A percentile compares a stretch with the other conserved stretches of the same genome.
Conservation (phyloP, 2,329 filamentous ascomycete species). For the Alternaria sp. region DNA sequence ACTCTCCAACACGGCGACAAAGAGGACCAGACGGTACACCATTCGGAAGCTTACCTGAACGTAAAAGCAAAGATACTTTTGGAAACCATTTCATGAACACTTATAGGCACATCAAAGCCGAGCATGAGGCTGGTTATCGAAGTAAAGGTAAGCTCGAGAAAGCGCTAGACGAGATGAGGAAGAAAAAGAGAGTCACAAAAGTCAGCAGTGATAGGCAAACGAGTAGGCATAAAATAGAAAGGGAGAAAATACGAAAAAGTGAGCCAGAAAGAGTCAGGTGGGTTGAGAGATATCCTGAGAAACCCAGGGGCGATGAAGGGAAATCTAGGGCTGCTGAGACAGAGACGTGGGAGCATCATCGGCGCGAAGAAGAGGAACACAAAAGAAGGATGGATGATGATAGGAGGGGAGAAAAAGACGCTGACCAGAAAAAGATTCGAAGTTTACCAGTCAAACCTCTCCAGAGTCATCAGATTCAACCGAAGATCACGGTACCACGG, state of each 20-base stretch:
- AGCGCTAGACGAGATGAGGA: slow-evolving; percentile 13
- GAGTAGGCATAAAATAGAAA: neutral
- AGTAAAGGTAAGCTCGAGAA: slow-evolving; percentile 24
- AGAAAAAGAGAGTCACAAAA: slow-evolving; percentile 8
- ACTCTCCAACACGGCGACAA: slow-evolving; percentile 2
- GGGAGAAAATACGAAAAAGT: neutral
- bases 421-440: neutral
- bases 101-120: slow-evolving; percentile 33
- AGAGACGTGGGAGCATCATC: neutral
- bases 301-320: neutral
- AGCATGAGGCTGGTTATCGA: slow-evolving; percentile 27
- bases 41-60: slow-evolving; percentile 28
- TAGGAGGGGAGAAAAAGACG: neutral
- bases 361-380: neutral
- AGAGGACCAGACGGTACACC: slow-evolving; percentile 27
- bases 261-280: neutral
- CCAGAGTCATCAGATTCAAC: too few relatives aligned
- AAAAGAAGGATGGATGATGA: neutral
- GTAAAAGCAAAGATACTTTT: slow-evolving; percentile 26
- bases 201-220: neutral
- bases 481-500: too few relatives aligned
- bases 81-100: slow-evolving; percentile 28
- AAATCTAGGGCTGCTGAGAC: neutral
- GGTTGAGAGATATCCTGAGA: neutral
- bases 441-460: neutral